Evolutionary conservation across 352 stramenopile genomes (phyloP), one percentile per base, ranked within the genome.

Genomic region (Pelagophyceae sp.): DNA sequence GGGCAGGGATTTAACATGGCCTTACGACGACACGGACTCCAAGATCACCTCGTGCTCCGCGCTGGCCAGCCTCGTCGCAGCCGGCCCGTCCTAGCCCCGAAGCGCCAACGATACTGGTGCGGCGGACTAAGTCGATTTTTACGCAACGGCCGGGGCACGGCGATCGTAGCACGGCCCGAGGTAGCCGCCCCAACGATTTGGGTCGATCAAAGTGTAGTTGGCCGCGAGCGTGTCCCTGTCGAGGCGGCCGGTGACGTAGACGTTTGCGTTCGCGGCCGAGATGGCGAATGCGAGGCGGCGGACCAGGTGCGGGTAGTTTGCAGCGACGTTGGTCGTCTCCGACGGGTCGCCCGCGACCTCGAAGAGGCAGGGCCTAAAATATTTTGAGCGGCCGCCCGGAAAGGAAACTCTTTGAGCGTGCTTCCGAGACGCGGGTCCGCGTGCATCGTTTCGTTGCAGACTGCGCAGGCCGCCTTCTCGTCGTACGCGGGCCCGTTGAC

Each of bases 361-460:
- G 74, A 86, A 86, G 17, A 86, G 58, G 76, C 83, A 86, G 11
- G 54, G 54, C 54, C 11, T n/a, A n/a, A n/a, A n/a, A n/a, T n/a
- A n/a, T n/a, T n/a, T n/a, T n/a, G n/a, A n/a, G n/a, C n/a, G n/a
- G n/a, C n/a, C n/a, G n/a, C n/a, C n/a, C n/a, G n/a, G n/a, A n/a
- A n/a, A n/a, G n/a, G n/a, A n/a, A n/a, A n/a, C n/a, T n/a, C n/a
- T n/a, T n/a, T n/a, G n/a, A n/a, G n/a, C n/a, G n/a, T n/a, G n/a
- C n/a, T n/a, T n/a, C n/a, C n/a, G n/a, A n/a, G n/a, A n/a, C n/a
- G n/a, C n/a, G n/a, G n/a, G n/a, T n/a, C n/a, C n/a, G n/a, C n/a
- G n/a, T n/a, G n/a, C n/a, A n/a, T 2, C 54, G 54, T 63, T 27
- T 15, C 54, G 54, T 63, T 63, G 54, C 54, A 63, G 54, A 63